phyloP scores from a whole-genome alignment of 345 rosid genomes.

The Pseudoturritis turrita region DNA sequence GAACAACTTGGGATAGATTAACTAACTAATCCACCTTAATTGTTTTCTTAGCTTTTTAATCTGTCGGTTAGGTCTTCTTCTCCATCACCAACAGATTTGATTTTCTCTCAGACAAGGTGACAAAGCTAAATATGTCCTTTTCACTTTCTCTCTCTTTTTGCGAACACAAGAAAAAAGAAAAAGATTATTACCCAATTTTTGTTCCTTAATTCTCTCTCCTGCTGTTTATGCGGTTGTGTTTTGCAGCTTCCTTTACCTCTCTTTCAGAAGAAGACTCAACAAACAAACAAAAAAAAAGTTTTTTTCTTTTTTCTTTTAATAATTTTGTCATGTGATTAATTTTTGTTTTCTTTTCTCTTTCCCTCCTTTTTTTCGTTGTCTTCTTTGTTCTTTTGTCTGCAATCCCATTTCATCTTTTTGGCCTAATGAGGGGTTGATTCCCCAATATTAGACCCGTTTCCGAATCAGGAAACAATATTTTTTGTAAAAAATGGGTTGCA shows the following conservation, averaged over 20 bases:
- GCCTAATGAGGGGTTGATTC: slow-evolving; percentile 40
- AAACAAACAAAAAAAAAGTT: slow-evolving; percentile 6
- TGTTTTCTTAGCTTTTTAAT: slow-evolving; percentile 9
- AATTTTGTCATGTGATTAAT: slow-evolving; percentile 28
- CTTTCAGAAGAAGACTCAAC: slow-evolving; percentile 30
- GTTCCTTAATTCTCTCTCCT: slow-evolving; percentile 42
- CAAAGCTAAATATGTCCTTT: slow-evolving; percentile 28
- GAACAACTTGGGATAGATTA: slow-evolving; percentile 29
- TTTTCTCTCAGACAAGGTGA: not conserved
- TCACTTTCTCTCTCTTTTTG: slow-evolving; percentile 6
- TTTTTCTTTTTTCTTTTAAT: slow-evolving; percentile 21
- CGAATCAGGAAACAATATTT: slow-evolving; percentile 35
- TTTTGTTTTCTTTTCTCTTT: slow-evolving; percentile 8
- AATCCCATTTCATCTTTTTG: slow-evolving; percentile 29
- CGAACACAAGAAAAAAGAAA: slow-evolving; percentile 29
- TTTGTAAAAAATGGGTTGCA: slow-evolving; percentile 60
- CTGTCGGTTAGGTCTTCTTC: slow-evolving; percentile 14
- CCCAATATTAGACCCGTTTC: slow-evolving; percentile 43
- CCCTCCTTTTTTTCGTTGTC: slow-evolving; percentile 19
- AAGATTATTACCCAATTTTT: slow-evolving; percentile 28
- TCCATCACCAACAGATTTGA: slow-evolving; percentile 11
- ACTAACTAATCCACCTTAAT: slow-evolving; percentile 30
- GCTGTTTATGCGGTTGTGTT: slow-evolving; percentile 35
- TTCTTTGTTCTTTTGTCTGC: slow-evolving; percentile 32
- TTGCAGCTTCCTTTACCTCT: slow-evolving; percentile 46